Percentiles rank a stretch among this genome's conserved stretches.
Conservation (phyloP, 1,284 basidiomycete genomes). For the Microbotryomycetes sp. region DNA sequence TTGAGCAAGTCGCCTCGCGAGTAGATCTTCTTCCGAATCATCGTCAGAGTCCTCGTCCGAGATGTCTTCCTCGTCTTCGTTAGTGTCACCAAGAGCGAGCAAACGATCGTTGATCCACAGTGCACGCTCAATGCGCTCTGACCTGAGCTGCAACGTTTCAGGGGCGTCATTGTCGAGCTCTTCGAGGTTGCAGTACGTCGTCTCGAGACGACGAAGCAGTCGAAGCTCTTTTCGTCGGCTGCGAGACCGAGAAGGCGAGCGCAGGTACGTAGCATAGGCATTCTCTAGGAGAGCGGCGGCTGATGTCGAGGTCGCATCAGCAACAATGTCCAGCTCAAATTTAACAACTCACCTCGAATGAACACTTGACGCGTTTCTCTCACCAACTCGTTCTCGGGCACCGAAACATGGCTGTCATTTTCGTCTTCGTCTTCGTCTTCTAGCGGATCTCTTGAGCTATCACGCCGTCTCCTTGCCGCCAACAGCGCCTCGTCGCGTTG, state of each 20-base stretch:
- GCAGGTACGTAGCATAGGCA: constrained; percentile 26
- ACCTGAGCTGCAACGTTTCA: constrained; percentile 20
- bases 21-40: neutral
- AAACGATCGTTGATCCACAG: constrained; percentile 29
- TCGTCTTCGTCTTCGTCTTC: constrained; percentile 42
- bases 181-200: constrained; percentile 28
- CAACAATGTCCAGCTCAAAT: neutral
- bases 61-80: neutral
- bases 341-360: constrained; percentile 21
- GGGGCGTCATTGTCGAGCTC: constrained; percentile 28
- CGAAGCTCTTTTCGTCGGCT: constrained; percentile 15
- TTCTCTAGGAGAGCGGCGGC: constrained; percentile 31
- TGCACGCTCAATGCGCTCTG: constrained; percentile 27
- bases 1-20: neutral
- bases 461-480: constrained; percentile 11
- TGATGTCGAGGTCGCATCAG: neutral
- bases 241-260: neutral
- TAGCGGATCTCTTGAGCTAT: constrained; percentile 1
- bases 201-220: constrained; percentile 23
- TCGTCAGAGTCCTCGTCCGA: neutral
- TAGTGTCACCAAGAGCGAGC: constrained; percentile 2
- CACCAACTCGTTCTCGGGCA: constrained; percentile 32
- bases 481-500: constrained; percentile 10
- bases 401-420: constrained; percentile 2
- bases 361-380: constrained; percentile 29